phyloP scores from a whole-genome alignment of 257 asterid species.

The Jaltomata sinuosa region DNA sequence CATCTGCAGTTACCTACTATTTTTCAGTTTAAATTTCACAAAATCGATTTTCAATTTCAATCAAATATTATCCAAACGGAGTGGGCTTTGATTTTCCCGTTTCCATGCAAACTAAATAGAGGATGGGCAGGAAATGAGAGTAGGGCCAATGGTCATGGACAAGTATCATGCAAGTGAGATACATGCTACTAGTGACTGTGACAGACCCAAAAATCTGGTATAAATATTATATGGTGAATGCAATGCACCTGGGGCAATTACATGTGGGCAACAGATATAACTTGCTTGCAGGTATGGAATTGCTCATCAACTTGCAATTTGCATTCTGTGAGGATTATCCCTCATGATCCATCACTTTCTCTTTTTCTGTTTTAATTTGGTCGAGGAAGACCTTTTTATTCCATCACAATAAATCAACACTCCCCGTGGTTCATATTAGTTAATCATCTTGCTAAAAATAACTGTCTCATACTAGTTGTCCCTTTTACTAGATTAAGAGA shows the following conservation, averaged over 20 bases:
- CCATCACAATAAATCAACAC: no score
- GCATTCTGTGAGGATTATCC: neutral
- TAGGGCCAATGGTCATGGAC: neutral
- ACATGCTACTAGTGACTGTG: neutral
- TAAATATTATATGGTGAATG: neutral
- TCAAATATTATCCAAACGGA: neutral
- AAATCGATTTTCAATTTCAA: neutral
- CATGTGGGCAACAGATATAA: neutral
- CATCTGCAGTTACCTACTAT: neutral
- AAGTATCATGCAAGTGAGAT: neutral
- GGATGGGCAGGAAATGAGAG: neutral
- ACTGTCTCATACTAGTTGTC: no score
- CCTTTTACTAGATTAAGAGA: no score
- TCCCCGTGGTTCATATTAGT: no score
- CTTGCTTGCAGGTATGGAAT: neutral
- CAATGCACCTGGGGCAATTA: neutral
- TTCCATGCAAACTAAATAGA: neutral
- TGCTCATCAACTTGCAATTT: neutral
- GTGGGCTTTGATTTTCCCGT: neutral
- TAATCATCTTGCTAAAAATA: no score
- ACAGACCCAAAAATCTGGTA: neutral
- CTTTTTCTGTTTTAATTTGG: neutral
- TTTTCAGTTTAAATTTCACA: neutral
- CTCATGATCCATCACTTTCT: neutral
- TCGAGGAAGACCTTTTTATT: neutral